Evolutionary conservation across 2,329 filamentous ascomycete species (phyloP), one percentile per base, ranked within the genome.

Genomic region (Leptosphaerulina australis): DNA sequence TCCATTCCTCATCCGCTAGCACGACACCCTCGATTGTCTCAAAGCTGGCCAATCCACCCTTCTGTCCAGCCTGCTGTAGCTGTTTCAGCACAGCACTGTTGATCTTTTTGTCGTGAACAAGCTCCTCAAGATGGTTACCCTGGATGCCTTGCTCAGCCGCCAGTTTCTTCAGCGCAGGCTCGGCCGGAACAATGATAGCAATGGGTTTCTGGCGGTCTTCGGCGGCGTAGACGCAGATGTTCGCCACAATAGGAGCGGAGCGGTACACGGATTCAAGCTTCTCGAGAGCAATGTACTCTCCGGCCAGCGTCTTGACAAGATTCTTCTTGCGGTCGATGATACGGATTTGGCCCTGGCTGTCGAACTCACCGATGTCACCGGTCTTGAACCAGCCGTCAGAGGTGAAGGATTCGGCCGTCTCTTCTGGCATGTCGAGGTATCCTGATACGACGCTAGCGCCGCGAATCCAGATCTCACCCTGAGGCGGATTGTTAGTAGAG

Each of bases 311-410:
- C 85, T 97, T 97, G 74, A 97, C 90, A 47, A 97, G 80, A 76
- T 97, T 97, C 86, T 97, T 97, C 84, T 96, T 92, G 63, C 93
- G 90, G 74, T 97, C 93, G 68, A 97, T 92, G 71, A 97, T 87
- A 63, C 81, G 84, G 59, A 97, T 76, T 71, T 96, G 89, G 33
- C 93, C 93, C 55, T 87, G 81, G 34, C 78, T 70, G 73, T 93
- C 87, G 66, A 93, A 94, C 71, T 97, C 90, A 65, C 93, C 93
- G 71, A 97, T 94, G 67, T 97, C 93, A 54, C 93, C 93, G 12
- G 91, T 96, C 82, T 88, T 93, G 83, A 97, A 97, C 94, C 94
- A 97, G 39, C 91, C 91, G 65, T 96, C 94, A 3, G 84, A 73
- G 1, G 89, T 91, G 57, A 93, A 82, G 4, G 88, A 81, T 69